Base-by-base conservation (phyloP, 2,329 filamentous ascomycete genomes). In the Monilinia laxa region DNA sequence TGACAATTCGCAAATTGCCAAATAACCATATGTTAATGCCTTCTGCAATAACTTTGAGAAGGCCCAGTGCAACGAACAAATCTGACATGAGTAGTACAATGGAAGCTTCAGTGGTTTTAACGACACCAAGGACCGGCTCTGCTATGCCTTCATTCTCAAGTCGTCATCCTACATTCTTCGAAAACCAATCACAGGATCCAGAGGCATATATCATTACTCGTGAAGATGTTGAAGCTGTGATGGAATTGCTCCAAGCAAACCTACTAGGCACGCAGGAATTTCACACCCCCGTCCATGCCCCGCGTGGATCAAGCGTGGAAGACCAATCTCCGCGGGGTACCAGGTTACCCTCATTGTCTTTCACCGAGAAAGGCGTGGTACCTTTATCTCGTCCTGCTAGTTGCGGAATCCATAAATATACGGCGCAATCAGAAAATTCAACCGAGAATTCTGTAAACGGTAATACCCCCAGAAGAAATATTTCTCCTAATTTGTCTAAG, bases 181-280 rank as follows among this genome's bases (percentile, higher is more conserved):
- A 66, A 10, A 59, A 28, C 10, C 53, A 70, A 56, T 28, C 31
- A 51, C 55, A 57, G 5, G 35, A 49, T 38, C 55, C 68, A 4
- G 68, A 65, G 23, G 55, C 69, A 18, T 74, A 71, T 25, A 59
- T 75, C 18, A 72, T 75, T 23, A 75, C 72, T 2, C 68, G 60
- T 20, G 58, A 70, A 66, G 72, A 74, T 57, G 69, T 74, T 49
- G 71, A 74, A 40, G 66, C 65, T 9, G 69, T 74, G 25, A 69
- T 71, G 6, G 67, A 72, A 49, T 57, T 73, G 47, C 64, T 65
- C 20, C 31, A 51, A 25, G 35, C 18, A 42, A 60, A 38, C 52
- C 7, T 65, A 4, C 55, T 45, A 11, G 10, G 23, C 3, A 54
- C 31, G 9, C 38, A 11, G 20, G 63, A 42, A 47, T 11, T 2